Evolutionary conservation across 768 basidiomycete species (phyloP).

Genomic region (Multifurca ochricompacta): DNA sequence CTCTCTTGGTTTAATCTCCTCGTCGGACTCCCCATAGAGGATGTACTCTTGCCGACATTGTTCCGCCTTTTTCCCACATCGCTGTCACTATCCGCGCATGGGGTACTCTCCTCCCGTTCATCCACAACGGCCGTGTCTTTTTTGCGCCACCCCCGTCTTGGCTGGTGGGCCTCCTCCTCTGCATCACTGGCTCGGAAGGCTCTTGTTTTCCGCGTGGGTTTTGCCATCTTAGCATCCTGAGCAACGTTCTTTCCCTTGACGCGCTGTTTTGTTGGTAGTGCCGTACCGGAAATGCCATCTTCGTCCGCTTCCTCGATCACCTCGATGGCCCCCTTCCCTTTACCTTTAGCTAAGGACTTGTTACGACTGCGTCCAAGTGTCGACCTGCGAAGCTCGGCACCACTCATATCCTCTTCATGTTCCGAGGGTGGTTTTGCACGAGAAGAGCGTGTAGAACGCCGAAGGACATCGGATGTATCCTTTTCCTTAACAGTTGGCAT

Average conservation of each 20-base stretch:
- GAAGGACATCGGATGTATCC: conserved; percentile 12
- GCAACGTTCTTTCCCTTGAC: conserved; percentile 26
- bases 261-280: conserved; percentile 23
- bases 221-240: background rate
- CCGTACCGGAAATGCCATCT: conserved; percentile 23
- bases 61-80: conserved; percentile 5
- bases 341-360: conserved; percentile 21
- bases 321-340: conserved; percentile 24
- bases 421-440: conserved; percentile 7
- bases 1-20: background rate
- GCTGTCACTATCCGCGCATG: conserved; percentile 3
- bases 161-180: conserved; percentile 17
- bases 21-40: background rate
- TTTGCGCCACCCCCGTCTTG: conserved; percentile 10
- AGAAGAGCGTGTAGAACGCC: conserved; percentile 20
- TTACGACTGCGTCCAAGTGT: conserved; percentile 21
- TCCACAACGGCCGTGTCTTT: conserved; percentile 2
- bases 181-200: conserved; percentile 12
- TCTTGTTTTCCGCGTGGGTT: conserved; percentile 11
- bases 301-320: conserved; percentile 27
- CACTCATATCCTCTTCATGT: conserved; percentile 24
- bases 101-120: conserved; percentile 7
- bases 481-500: background rate
- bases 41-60: background rate
- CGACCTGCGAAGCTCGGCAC: conserved; percentile 24